Base-by-base conservation (phyloP, 1,284 basidiomycete genomes). In the Puccinia polysora region DNA sequence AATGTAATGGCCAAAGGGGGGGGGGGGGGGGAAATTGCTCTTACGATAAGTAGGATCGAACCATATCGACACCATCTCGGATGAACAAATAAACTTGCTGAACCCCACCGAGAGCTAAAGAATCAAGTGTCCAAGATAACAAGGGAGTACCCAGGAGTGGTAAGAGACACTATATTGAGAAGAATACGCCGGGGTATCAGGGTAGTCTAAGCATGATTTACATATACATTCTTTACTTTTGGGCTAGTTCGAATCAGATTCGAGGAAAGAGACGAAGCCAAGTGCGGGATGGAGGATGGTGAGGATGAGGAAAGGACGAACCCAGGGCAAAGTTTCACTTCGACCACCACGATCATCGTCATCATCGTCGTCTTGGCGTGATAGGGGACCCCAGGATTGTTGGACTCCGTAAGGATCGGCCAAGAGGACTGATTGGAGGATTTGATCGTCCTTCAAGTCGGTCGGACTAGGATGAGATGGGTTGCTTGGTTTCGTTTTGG, bases 71-170 rank as follows among this genome's bases (percentile, higher is more conserved):
- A 80, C 95, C 75, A 87, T 95, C 78, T 87, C 86, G 81, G 87
- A 95, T 75, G 75, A 97, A 88, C 69, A 98, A 88, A 80, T 97
- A 95, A 74, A 97, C 90, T 81, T 97, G 90, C 78, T 94, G 89
- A 55, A 97, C 93, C 65, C 92, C 92, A 38, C 91, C 91, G 20
- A 93, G 83, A 36, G 90, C 88, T 56, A 98, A 85, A 78, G 89
- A 89, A 81, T 98, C 95, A 75, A 98, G 88, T 1, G 95, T 97
- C 92, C 94, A 97, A 77, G 92, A 88, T 36, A 99, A 84, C 40
- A 99, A 82, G 3, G 94, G 89, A 0, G 90, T 89, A 79, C 95
- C 95, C 81, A 93, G 94, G 75, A 98, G 86, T 0, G 95, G 95
- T 23, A 98, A 84, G 10, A 98, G 84, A 81, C 91, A 95, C 90